Evolutionary conservation across 352 stramenopile genomes (phyloP).

Genomic region (Pythium oligandrum): DNA sequence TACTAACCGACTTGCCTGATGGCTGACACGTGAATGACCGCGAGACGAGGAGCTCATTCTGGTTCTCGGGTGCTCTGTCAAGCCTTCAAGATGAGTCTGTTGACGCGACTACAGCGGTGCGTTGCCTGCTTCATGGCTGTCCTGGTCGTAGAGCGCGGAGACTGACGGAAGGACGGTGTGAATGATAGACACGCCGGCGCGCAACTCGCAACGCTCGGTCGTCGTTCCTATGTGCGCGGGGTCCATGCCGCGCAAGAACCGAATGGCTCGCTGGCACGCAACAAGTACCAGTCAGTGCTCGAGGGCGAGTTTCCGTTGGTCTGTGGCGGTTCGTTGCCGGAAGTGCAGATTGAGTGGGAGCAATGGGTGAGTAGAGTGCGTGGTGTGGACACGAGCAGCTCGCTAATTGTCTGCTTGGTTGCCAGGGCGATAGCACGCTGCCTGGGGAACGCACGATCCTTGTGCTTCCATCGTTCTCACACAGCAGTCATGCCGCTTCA

Average conservation of each 20-base stretch:
- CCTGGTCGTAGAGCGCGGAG: no score
- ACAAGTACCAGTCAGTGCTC: slow-evolving; percentile 70
- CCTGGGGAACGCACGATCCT: slow-evolving; percentile 71
- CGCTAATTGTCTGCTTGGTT: background rate
- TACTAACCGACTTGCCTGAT: no score
- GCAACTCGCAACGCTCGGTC: no score
- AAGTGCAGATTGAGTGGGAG: slow-evolving; percentile 71
- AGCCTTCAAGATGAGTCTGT: slow-evolving; percentile 6
- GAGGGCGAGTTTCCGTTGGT: slow-evolving; percentile 57
- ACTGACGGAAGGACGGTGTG: no score
- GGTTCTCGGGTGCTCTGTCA: slow-evolving; percentile 11
- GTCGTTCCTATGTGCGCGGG: no score
- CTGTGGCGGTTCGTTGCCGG: slow-evolving; percentile 46
- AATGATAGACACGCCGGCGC: no score
- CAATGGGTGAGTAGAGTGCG: slow-evolving; percentile 45
- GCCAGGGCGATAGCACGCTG: slow-evolving; percentile 58
- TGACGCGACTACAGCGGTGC: slow-evolving; percentile 14
- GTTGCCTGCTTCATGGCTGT: background rate
- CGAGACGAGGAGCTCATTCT: slow-evolving; percentile 12
- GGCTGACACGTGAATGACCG: no score
- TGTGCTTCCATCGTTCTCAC: slow-evolving; percentile 83
- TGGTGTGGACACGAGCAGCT: background rate
- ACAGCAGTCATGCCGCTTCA: slow-evolving; percentile 78
- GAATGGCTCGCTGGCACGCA: slow-evolving; percentile 32
- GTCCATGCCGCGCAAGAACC: no score